Evolutionary conservation across 1,284 basidiomycete genomes (phyloP), one percentile per base, ranked within the genome.

Genomic region (Sphagnurus paluster): DNA sequence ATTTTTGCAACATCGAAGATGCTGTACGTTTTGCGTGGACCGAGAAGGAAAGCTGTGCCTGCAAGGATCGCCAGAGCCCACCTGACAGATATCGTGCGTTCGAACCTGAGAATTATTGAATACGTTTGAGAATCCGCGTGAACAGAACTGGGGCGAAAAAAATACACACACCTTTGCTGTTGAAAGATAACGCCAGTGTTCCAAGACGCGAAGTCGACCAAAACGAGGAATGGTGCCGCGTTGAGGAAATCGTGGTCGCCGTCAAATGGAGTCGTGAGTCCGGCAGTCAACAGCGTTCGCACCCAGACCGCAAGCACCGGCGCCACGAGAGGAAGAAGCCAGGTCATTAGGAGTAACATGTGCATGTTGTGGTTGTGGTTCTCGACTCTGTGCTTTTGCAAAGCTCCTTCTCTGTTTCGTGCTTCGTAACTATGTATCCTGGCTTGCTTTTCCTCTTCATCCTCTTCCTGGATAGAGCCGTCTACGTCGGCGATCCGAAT

Each of bases 261-360:
- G 44, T 84, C 77, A 56, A 90, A 90, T 2, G 85, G 86, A 3
- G 82, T 80, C 7, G 78, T 84, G 32, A 79, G 70, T 1, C 87
- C 87, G n/a, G 86, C 84, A 2, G 84, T 87, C 14, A 76, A 69
- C 7, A 91, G 64, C 42, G 93, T 96, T 44, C 93, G 82, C 1
- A 87, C 85, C 95, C 95, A 99, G 0, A 97, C 93, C 0, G 83
- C 82, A 14, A 98, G 71, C 5, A 89, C 84, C 0, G 93, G 87
- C 0, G 83, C 87, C 5, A 80, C 79, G 40, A 93, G 73, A 0
- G 95, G 95, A 0, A 96, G 68, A 1, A 97, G 72, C 76, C 84
- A 86, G 8, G 90, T 84, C 76, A 94, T 82, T n/a, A 93, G 67
- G 35, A 94, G 66, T 8, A 96, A 65, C 0, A 90, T 37, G 53